Evolutionary conservation across 208 protist genomes (phyloP).

Genomic region (Leishmania turanica): DNA sequence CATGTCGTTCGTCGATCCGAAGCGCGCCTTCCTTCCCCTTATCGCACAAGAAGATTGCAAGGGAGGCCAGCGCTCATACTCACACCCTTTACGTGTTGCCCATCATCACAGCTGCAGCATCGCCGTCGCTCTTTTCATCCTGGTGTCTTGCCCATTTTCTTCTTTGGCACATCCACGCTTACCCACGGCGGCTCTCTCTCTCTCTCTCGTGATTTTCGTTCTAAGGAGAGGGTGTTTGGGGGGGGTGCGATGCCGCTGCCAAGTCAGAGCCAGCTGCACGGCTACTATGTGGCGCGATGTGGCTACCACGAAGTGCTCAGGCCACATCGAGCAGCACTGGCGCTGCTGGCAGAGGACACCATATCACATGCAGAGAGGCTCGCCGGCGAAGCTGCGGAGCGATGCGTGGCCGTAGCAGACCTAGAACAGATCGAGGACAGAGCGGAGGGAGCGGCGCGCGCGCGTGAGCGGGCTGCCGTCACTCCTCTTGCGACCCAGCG

Average conservation of each 20-base stretch:
- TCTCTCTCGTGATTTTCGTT: background rate
- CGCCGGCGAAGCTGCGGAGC: constrained; percentile 34
- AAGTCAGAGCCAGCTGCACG: constrained; percentile 72
- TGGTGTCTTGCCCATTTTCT: background rate
- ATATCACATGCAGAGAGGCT: constrained; percentile 36
- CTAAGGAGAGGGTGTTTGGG: background rate
- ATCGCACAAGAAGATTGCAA: background rate
- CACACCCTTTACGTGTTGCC: background rate
- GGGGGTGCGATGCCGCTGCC: constrained; percentile 20
- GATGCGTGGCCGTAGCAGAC: constrained; percentile 32
- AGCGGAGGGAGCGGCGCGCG: background rate
- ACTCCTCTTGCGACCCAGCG: constrained; percentile 33
- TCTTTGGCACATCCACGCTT: background rate
- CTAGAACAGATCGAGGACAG: constrained; percentile 41
- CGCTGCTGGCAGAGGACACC: constrained; percentile 59
- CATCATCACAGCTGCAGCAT: background rate
- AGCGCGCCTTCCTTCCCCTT: background rate
- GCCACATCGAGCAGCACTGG: constrained; percentile 51
- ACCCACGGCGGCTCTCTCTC: background rate
- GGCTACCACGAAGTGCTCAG: constrained; percentile 56
- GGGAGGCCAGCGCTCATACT: background rate
- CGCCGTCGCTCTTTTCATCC: background rate
- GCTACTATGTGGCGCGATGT: constrained; percentile 65
- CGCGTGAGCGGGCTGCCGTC: constrained; percentile 18
- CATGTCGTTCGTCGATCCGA: background rate